Percentiles rank a stretch among this genome's conserved stretches.
phyloP scores from a whole-genome alignment of 371 early-diverging fungal genomes.

The Haplosporangium sp. region DNA sequence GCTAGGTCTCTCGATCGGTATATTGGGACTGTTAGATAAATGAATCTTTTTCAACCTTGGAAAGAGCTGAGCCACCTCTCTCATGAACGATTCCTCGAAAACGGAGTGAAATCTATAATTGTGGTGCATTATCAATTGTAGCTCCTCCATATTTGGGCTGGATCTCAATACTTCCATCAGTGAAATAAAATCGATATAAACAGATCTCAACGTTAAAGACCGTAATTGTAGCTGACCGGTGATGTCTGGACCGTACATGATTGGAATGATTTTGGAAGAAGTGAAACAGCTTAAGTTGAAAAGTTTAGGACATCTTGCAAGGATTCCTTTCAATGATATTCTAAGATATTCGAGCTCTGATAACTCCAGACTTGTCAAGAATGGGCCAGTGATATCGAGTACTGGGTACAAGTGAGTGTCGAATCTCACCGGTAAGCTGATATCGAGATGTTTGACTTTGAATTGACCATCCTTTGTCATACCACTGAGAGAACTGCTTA shows the following conservation, averaged over 20 bases:
- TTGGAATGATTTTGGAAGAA: background rate
- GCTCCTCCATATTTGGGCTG: background rate
- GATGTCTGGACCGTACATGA: background rate
- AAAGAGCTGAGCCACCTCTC: background rate
- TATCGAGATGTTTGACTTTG: background rate
- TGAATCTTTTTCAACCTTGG: slow-evolving; percentile 1
- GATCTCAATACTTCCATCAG: background rate
- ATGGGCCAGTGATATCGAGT: background rate
- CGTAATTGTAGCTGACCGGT: background rate
- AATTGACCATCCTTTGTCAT: too few species aligned
- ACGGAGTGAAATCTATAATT: background rate
- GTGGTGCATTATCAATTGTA: background rate
- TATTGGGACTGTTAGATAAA: background rate
- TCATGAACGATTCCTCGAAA: background rate
- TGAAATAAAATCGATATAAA: background rate
- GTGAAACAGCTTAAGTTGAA: background rate
- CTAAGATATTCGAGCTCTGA: background rate
- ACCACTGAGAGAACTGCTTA: too few species aligned
- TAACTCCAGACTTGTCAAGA: background rate
- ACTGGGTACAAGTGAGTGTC: background rate
- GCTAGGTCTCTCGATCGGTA: background rate
- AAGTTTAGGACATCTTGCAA: background rate
- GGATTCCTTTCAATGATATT: background rate
- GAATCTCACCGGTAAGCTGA: background rate
- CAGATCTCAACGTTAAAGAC: background rate